Evolutionary conservation across 768 basidiomycete genomes (phyloP).

Genomic region (Myochromella boudieri): DNA sequence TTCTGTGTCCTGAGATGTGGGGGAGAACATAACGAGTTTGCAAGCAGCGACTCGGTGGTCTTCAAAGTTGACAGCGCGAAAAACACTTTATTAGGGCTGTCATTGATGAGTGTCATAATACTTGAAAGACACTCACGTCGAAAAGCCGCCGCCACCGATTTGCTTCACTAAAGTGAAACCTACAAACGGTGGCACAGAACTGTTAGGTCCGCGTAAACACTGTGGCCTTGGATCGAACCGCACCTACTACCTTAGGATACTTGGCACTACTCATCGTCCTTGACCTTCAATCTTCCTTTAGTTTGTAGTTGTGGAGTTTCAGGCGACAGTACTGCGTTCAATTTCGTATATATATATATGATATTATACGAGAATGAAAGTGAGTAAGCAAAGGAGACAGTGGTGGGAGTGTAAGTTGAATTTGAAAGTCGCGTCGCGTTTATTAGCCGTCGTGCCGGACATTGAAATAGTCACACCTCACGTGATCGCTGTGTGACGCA

Average conservation of each 20-base stretch:
- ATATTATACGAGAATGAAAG: too few species aligned
- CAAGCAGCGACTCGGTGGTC: conserved; percentile 78
- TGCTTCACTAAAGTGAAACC: conserved; percentile 73
- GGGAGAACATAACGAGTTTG: conserved; percentile 75
- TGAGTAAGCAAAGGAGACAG: too few species aligned
- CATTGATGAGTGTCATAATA: background rate
- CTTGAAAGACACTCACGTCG: conserved; percentile 59
- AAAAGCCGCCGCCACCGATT: conserved; percentile 88
- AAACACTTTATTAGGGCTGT: conserved; percentile 56
- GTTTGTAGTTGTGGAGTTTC: too few species aligned
- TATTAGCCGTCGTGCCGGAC: too few species aligned
- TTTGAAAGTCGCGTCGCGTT: too few species aligned
- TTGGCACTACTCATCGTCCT: conserved; percentile 19
- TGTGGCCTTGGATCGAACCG: conserved; percentile 13
- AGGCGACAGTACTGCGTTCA: too few species aligned
- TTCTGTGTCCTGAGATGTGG: conserved; percentile 61
- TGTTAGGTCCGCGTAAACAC: background rate
- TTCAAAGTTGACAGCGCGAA: conserved; percentile 70
- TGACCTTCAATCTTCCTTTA: too few species aligned
- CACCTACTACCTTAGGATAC: conserved; percentile 43
- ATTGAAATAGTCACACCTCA: too few species aligned
- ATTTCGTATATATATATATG: too few species aligned
- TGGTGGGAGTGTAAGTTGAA: too few species aligned
- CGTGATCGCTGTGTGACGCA: too few species aligned
- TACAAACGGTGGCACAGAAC: conserved; percentile 20